These are phyloP conservation scores for Saccharomyces kudriavzevii DNA, from an alignment of 805 yeast genomes.

Conservation along the genomic window DNA sequence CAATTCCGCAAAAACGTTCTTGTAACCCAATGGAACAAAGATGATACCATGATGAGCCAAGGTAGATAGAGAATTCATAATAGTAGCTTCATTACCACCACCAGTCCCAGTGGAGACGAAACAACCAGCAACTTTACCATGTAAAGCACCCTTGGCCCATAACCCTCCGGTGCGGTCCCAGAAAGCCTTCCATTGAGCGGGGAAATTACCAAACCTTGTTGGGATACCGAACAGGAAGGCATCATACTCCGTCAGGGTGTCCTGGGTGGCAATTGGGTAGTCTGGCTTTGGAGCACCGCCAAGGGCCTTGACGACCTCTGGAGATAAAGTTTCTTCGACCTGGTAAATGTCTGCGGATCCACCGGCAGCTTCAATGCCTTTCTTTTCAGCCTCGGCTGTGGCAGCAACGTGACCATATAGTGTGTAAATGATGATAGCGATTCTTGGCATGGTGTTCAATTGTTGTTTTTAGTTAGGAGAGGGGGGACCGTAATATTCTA, in stretches of 20 bases:
- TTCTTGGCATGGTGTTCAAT: constrained; percentile 31
- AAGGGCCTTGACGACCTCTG: constrained; percentile 51
- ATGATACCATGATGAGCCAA: constrained; percentile 76
- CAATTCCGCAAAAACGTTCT: constrained; percentile 45
- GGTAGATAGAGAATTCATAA: constrained; percentile 53
- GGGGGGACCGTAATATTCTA: not conserved
- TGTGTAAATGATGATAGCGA: constrained; percentile 74
- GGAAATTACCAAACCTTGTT: constrained; percentile 74
- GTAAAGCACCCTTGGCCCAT: constrained; percentile 68
- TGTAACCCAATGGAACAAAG: constrained; percentile 73
- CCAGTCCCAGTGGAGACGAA: constrained; percentile 74
- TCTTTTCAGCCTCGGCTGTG: constrained; percentile 60
- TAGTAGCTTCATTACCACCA: constrained; percentile 76
- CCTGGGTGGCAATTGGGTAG: constrained; percentile 55
- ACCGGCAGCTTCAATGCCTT: constrained; percentile 65
- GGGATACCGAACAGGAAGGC: constrained; percentile 82
- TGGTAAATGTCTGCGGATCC: constrained; percentile 65
- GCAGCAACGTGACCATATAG: constrained; percentile 69
- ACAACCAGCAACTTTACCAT: constrained; percentile 67
- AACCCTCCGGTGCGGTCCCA: constrained; percentile 72
- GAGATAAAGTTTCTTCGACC: constrained; percentile 68
- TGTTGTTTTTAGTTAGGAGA: not conserved
- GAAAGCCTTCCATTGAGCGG: constrained; percentile 71
- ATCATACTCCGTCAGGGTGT: constrained; percentile 56
- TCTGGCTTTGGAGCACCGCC: constrained; percentile 58